Conservation (phyloP, 495 filamentous ascomycete genomes). For the Neurospora sp. region DNA sequence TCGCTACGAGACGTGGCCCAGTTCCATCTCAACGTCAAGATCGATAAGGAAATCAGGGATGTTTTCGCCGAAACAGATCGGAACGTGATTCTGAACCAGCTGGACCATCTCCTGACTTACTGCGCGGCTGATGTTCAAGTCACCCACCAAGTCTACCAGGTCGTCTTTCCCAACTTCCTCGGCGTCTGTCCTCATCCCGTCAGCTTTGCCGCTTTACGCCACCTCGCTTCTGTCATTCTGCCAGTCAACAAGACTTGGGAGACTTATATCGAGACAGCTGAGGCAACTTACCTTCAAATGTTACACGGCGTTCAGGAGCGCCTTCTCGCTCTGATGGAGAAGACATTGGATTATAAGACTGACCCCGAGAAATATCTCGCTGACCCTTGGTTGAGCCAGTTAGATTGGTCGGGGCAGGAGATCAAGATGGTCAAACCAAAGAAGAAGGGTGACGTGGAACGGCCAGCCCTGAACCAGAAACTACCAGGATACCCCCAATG, state of each 20-base stretch:
- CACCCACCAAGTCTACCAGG: constrained; percentile 85
- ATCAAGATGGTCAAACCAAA: constrained; percentile 85
- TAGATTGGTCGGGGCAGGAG: constrained; percentile 92
- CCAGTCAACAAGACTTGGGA: constrained; percentile 85
- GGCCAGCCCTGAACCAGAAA: constrained; percentile 77
- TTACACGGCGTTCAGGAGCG: constrained; percentile 66
- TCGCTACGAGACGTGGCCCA: constrained; percentile 92
- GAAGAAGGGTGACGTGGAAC: constrained; percentile 67
- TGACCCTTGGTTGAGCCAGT: constrained; percentile 85
- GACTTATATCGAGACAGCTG: constrained; percentile 67
- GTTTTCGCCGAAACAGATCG: constrained; percentile 77
- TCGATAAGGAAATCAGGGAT: constrained; percentile 83
- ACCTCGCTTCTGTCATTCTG: constrained; percentile 84
- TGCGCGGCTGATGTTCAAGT: constrained; percentile 91
- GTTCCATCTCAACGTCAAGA: constrained; percentile 84
- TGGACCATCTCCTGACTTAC: constrained; percentile 84
- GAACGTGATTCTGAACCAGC: constrained; percentile 51
- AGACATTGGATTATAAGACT: constrained; percentile 63
- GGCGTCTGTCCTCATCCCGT: constrained; percentile 90
- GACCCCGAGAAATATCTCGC: constrained; percentile 53
- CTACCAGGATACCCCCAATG: constrained; percentile 89
- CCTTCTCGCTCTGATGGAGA: constrained; percentile 58
- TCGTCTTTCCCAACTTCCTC: constrained; percentile 82
- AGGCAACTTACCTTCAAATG: constrained; percentile 70
- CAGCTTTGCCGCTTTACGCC: constrained; percentile 87